Evolutionary conservation across 1,284 basidiomycete genomes (phyloP), one percentile per base, ranked within the genome.

Genomic region (Ustilago vetiveriae): DNA sequence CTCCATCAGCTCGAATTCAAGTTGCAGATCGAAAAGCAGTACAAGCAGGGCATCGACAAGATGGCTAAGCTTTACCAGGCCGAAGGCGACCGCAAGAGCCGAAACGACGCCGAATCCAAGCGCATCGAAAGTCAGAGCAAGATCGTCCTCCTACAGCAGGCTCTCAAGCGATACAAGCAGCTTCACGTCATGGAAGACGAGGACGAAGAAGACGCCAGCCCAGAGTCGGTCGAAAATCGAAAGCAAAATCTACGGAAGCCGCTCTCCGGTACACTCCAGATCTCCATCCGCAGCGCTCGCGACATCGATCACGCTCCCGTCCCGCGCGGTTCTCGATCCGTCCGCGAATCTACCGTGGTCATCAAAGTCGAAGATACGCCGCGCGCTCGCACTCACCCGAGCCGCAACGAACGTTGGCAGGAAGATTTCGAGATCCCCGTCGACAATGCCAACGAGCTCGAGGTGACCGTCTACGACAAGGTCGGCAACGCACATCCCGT

Each of bases 1-100:
- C 88, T 98, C 55, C 94, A 98, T 83, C 94, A 98, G 84, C 89
- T 99, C 72, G 94, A 98, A 83, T 98, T 97, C 88, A 98, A 98
- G 85, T 89, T 98, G 48, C 92, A 95, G 83, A 92, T 98, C 73
- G 96, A 99, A 84, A 89, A 91, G 85, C 94, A 98, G 84, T 98
- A 98, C 86, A 96, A 96, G 85, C 88, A 90, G 79, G 96, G 96
- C 42, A 97, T 98, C 76, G 95, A 98, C 84, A 98, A 98, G 86
- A 99, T 99, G 94, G 92, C 91, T 44, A 77, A 73, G 55, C 65
- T 95, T 39, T 96, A 95, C 83, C 89, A 93, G 78, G 91, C 90
- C 9, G 95, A 98, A 77, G 94, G 94, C 44, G 95, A 98, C 84
- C 94, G 95, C 86, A 81, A 80, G 48, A 77, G 72, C 42, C 74